A percentile compares a stretch with the other conserved stretches of the same genome.
Conservation (phyloP, 192 early-diverging fungal genomes). For the Linnemannia hyalina region DNA sequence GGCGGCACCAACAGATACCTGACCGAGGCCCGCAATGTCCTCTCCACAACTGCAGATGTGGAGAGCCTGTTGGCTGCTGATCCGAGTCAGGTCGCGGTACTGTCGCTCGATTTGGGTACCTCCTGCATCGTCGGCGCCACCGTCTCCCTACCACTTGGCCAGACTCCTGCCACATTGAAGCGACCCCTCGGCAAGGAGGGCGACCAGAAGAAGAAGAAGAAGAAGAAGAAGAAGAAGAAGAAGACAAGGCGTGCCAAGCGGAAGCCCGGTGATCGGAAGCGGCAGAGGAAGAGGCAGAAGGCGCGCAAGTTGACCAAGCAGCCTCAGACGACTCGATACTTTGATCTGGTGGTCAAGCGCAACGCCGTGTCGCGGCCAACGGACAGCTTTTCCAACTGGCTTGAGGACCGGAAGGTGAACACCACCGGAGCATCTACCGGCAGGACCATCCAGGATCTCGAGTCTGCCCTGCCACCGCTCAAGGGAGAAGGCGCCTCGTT, state of each 20-base stretch:
- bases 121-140: slow-evolving; percentile 7
- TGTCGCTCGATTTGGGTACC: slow-evolving; percentile 18
- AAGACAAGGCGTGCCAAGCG: slow-evolving; percentile 2
- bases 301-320: slow-evolving; percentile 10
- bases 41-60: not conserved
- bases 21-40: slow-evolving; percentile 12
- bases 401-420: slow-evolving; percentile 12
- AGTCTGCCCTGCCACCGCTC: slow-evolving; percentile 5
- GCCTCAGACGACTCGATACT: slow-evolving; percentile 4
- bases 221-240: slow-evolving; percentile 6
- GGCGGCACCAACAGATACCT: slow-evolving; percentile 13
- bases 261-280: not conserved
- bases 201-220: not conserved
- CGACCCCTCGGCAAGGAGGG: slow-evolving; percentile 16
- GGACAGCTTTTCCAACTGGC: slow-evolving; percentile 13
- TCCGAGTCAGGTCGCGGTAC: slow-evolving; percentile 5
- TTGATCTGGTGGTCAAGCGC: slow-evolving; percentile 15
- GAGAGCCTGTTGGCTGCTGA: not conserved
- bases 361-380: slow-evolving; percentile 8
- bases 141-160: slow-evolving; percentile 8
- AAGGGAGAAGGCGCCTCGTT: slow-evolving; percentile 14
- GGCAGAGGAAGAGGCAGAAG: slow-evolving; percentile 5
- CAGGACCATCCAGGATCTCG: slow-evolving; percentile 15
- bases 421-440: not conserved
- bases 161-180: slow-evolving; percentile 11